A percentile compares a stretch with the other conserved stretches of the same genome.
These are phyloP conservation scores for Phytopythium kandeliae DNA, from an alignment of 352 stramenopile genomes.

Conservation along the genomic window DNA sequence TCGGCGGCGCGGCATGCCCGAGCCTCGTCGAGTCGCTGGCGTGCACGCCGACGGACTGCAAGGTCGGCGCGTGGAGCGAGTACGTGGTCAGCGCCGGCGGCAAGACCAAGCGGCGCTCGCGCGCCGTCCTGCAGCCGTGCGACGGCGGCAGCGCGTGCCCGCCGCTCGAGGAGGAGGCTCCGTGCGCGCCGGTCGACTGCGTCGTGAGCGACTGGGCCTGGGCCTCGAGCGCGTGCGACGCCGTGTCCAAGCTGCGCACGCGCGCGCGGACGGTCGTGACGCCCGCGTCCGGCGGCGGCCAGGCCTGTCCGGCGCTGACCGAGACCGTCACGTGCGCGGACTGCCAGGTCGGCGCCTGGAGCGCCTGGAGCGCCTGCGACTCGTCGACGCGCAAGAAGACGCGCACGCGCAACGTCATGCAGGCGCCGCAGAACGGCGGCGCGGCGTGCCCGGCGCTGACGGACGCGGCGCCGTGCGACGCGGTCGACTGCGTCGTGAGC, in stretches of 20 bases:
- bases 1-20: slow-evolving; percentile 34
- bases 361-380: slow-evolving; percentile 28
- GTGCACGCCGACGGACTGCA: slow-evolving; percentile 39
- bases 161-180: slow-evolving; percentile 35
- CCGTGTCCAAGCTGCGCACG: slow-evolving; percentile 18
- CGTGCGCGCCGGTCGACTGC: slow-evolving; percentile 52
- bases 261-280: slow-evolving; percentile 23
- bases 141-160: slow-evolving; percentile 41
- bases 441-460: slow-evolving; percentile 34
- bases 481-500: slow-evolving; percentile 38
- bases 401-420: slow-evolving; percentile 35
- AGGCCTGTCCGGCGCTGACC: slow-evolving; percentile 16
- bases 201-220: slow-evolving; percentile 49
- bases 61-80: slow-evolving; percentile 38
- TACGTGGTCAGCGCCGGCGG: slow-evolving; percentile 37
- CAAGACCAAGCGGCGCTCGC: slow-evolving; percentile 36
- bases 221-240: slow-evolving; percentile 30
- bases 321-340: slow-evolving; percentile 37
- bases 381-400: slow-evolving; percentile 26
- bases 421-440: slow-evolving; percentile 36
- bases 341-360: slow-evolving; percentile 53
- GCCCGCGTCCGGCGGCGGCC: slow-evolving; percentile 22
- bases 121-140: slow-evolving; percentile 20
- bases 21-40: slow-evolving; percentile 25
- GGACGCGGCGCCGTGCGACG: slow-evolving; percentile 36